Evolutionary conservation across 768 basidiomycete species (phyloP).

Genomic region (Russula brevipes): DNA sequence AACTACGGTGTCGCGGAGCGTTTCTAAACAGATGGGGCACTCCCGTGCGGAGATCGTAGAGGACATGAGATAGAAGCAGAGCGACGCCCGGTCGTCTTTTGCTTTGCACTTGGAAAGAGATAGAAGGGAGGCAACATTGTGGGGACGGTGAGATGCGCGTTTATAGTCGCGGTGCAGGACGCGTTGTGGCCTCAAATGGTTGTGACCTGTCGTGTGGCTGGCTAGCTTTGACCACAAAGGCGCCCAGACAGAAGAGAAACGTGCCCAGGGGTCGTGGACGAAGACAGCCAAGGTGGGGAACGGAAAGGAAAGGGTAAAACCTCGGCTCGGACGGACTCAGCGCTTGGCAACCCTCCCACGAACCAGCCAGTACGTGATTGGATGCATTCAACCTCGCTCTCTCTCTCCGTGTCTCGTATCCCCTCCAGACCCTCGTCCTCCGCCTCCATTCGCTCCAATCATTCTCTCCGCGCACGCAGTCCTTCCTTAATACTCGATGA

Average conservation of each 20-base stretch:
- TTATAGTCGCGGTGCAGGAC: not conserved
- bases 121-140: no score
- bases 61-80: not conserved
- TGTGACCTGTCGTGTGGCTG: not conserved
- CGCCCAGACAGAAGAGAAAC: not conserved
- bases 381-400: conserved; percentile 3
- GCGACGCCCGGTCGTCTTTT: not conserved
- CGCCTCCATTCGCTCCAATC: conserved; percentile 14
- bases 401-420: conserved; percentile 4
- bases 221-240: conserved; percentile 7
- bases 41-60: not conserved
- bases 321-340: not conserved
- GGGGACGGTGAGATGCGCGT: not conserved
- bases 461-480: conserved; percentile 17
- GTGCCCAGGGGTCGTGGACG: not conserved
- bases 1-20: conserved; percentile 8
- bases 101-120: not conserved
- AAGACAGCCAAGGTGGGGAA: not conserved
- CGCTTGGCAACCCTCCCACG: not conserved
- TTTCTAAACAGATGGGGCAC: conserved; percentile 22
- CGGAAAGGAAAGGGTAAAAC: not conserved
- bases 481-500: conserved; percentile 24
- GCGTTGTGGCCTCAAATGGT: not conserved
- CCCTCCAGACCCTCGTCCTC: conserved; percentile 18
- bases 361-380: not conserved